phyloP scores from a whole-genome alignment of 768 basidiomycete genomes.

The Termitomyces sp. region DNA sequence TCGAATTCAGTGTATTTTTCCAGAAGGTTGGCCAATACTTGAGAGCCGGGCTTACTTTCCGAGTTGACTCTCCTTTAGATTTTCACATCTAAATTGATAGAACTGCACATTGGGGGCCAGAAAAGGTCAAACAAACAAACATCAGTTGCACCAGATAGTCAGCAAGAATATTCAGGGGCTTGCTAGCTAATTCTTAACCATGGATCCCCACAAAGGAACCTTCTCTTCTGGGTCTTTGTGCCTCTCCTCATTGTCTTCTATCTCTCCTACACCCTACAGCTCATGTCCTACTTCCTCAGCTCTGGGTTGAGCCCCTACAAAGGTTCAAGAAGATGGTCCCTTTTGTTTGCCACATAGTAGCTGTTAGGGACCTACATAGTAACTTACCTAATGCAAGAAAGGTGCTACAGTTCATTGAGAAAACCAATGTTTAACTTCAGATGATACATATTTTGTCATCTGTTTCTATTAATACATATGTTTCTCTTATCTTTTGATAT shows the following conservation, averaged over 20 bases:
- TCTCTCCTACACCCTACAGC: conserved; percentile 14
- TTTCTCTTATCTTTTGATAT: no score
- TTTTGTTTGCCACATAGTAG: conserved; percentile 61
- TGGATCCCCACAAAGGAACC: neutral
- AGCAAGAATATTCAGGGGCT: neutral
- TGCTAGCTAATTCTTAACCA: neutral
- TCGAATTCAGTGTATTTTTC: neutral
- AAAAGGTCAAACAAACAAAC: no score
- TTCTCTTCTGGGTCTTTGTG: conserved; percentile 11
- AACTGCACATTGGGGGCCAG: no score
- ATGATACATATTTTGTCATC: no score
- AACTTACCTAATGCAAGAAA: conserved; percentile 74
- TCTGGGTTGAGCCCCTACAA: conserved; percentile 5
- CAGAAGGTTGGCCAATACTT: no score
- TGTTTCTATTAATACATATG: no score
- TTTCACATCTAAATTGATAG: no score
- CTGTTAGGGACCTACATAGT: conserved; percentile 91
- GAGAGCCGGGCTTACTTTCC: no score
- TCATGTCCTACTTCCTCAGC: conserved; percentile 15
- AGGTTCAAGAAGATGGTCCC: conserved; percentile 12
- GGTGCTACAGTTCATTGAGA: conserved; percentile 80
- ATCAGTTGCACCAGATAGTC: no score
- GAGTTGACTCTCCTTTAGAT: no score
- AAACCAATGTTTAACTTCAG: no score
- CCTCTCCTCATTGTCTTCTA: conserved; percentile 13